A percentile compares a stretch with the other conserved stretches of the same genome.
Evolutionary conservation across 768 basidiomycete genomes (phyloP).

Genomic region (Xerocomus spinulosus): DNA sequence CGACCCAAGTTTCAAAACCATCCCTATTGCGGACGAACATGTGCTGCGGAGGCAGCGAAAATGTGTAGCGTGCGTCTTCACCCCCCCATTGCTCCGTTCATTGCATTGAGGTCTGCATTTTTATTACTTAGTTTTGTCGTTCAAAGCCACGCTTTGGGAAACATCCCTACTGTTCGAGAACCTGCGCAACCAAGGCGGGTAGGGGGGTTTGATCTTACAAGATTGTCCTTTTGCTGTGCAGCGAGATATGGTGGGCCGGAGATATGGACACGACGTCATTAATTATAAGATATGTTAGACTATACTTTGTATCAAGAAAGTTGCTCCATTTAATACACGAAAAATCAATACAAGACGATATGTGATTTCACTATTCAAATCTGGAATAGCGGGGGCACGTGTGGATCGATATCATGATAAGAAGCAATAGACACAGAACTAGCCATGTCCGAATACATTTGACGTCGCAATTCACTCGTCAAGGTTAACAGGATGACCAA

Average conservation of each 20-base stretch:
- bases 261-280: not conserved
- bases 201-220: conserved; percentile 10
- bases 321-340: no score
- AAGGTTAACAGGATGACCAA: conserved; percentile 10
- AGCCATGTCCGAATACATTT: no score
- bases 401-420: no score
- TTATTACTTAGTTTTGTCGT: conserved; percentile 23
- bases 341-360: no score
- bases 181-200: conserved; percentile 26
- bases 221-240: not conserved
- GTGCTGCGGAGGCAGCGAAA: conserved; percentile 44
- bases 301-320: conserved; percentile 1
- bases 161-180: conserved; percentile 32
- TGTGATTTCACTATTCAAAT: no score
- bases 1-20: conserved; percentile 57
- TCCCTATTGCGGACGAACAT: conserved; percentile 63
- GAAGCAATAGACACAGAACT: not conserved
- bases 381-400: no score
- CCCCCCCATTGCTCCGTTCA: not conserved
- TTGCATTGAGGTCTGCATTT: conserved; percentile 6
- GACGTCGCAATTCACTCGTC: conserved; percentile 15
- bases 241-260: not conserved
- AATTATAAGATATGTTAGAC: conserved; percentile 27
- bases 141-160: conserved; percentile 31
- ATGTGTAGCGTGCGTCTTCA: conserved; percentile 24